Base-by-base conservation (phyloP, 2,329 filamentous ascomycete species). In the Talaromyces atroroseus region DNA sequence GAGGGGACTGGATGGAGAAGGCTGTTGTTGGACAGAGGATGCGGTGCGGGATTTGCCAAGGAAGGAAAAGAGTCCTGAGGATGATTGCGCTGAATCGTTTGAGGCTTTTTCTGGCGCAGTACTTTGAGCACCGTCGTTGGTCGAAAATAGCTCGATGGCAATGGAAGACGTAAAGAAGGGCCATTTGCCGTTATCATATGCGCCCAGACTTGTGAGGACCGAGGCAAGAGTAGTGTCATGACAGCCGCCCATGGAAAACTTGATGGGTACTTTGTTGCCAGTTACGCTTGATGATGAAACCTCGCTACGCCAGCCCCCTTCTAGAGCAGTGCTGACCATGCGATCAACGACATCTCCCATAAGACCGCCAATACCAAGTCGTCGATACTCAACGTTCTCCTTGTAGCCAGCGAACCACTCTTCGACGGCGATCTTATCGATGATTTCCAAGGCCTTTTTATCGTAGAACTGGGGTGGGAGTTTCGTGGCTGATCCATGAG, bases 161-260 rank as follows among this genome's bases (percentile, higher is more conserved):
- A 99, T 81, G 65, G 95, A 91, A 64, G 89, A 92, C 0, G 92
- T 96, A 67, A 92, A 99, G 0, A 91, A 92, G 0, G 94, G 94
- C 94, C 94, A 99, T 36, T 81, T 80, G 49, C 82, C 82, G 20
- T 76, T 76, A 44, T 89, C 78, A 68, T 90, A 94, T 2, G 88
- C 88, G 2, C 92, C 94, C 6, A 97, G 73, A 62, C 89, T 89
- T 16, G 86, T 77, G 26, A 99, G 76, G 1, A 90, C 78, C 1
- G 82, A 89, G 2, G 90, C 94, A 5, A 99, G 80, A 0, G 94
- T 97, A 2, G 94, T 97, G 68, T 97, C 92, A 72, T 96, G 92
- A 66, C 92, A 96, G 32, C 92, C 92, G 62, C 84, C 89, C 66
- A 97, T 76, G 16, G 85, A 87, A 61, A 97, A 86, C 60, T 86